A percentile compares a stretch with the other conserved stretches of the same genome.
These are phyloP conservation scores for Diaporthe citriasiana DNA, from an alignment of 2,329 filamentous ascomycete genomes.

Conservation along the genomic window DNA sequence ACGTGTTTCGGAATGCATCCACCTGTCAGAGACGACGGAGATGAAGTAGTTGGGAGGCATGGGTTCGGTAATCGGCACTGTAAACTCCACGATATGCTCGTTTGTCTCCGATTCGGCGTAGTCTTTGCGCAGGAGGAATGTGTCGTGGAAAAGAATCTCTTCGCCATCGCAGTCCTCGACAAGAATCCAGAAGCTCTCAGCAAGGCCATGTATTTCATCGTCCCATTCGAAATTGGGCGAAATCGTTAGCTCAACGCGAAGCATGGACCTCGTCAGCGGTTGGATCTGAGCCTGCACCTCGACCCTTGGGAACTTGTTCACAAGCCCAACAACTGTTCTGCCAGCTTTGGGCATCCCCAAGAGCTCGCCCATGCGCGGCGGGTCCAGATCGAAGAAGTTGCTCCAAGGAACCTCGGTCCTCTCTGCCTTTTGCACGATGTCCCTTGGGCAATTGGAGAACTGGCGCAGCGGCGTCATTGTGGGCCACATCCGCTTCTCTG, in stretches of 20 bases:
- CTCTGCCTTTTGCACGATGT: conserved; percentile 93
- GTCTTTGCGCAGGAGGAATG: conserved; percentile 90
- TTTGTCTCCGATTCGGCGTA: conserved; percentile 89
- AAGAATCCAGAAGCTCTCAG: conserved; percentile 96
- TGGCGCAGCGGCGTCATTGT: conserved; percentile 97
- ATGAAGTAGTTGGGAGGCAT: conserved; percentile 99
- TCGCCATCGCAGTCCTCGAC: conserved; percentile 98
- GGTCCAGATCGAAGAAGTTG: conserved; percentile 96
- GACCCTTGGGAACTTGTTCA: conserved; percentile 92
- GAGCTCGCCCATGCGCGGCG: conserved; percentile 95
- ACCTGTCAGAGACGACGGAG: conserved; percentile 92
- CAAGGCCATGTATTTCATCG: conserved; percentile 85
- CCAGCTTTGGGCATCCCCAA: conserved; percentile 92
- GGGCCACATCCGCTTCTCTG: conserved; percentile 99
- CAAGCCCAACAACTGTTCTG: conserved; percentile 84
- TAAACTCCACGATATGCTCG: conserved; percentile 96
- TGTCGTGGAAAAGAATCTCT: conserved; percentile 94
- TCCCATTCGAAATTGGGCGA: conserved; percentile 98
- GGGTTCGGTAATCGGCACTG: conserved; percentile 94
- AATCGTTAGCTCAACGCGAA: conserved; percentile 90
- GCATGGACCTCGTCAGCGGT: conserved; percentile 93
- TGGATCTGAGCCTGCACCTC: conserved; percentile 95
- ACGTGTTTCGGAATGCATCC: conserved; percentile 98
- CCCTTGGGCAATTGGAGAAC: conserved; percentile 84
- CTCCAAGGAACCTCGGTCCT: conserved; percentile 94